phyloP scores from a whole-genome alignment of 805 yeast species.

The Teunomyces pallodes region DNA sequence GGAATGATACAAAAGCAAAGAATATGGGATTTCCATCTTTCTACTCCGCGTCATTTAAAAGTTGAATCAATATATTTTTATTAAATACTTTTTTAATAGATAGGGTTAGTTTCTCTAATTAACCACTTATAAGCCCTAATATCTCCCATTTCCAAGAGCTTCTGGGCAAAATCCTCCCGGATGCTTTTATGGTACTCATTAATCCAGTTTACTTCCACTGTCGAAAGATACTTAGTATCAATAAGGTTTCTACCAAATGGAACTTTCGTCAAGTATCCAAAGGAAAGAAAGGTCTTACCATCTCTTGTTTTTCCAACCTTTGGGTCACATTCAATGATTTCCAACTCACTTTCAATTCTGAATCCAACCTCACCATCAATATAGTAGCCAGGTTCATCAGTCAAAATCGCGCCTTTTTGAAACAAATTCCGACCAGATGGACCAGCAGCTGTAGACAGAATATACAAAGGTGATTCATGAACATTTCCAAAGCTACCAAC shows the following conservation, averaged over 20 bases:
- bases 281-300: conserved; percentile 33
- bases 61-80: conserved; percentile 2
- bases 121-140: conserved; percentile 70
- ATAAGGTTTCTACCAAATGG: conserved; percentile 39
- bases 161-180: conserved; percentile 28
- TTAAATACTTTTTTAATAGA: conserved; percentile 1
- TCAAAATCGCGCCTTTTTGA: conserved; percentile 64
- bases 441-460: conserved; percentile 54
- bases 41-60: conserved; percentile 2
- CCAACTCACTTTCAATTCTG: conserved; percentile 81
- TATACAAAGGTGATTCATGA: conserved; percentile 91
- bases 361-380: conserved; percentile 88
- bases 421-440: conserved; percentile 47
- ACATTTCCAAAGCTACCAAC: conserved; percentile 90
- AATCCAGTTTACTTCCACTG: conserved; percentile 36
- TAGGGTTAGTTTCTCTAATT: conserved; percentile 55
- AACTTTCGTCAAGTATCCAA: conserved; percentile 41
- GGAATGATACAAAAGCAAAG: conserved; percentile 11
- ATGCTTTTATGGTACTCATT: conserved; percentile 36
- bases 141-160: conserved; percentile 52
- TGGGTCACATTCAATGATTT: conserved; percentile 46
- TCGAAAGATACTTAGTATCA: conserved; percentile 27
- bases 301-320: conserved; percentile 36
- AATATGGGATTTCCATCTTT: conserved; percentile 9
- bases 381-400: conserved; percentile 95